A percentile compares a stretch with the other conserved stretches of the same genome.
These are phyloP conservation scores for Alternaria gaisen DNA, from an alignment of 2,329 filamentous ascomycete genomes.

Conservation along the genomic window DNA sequence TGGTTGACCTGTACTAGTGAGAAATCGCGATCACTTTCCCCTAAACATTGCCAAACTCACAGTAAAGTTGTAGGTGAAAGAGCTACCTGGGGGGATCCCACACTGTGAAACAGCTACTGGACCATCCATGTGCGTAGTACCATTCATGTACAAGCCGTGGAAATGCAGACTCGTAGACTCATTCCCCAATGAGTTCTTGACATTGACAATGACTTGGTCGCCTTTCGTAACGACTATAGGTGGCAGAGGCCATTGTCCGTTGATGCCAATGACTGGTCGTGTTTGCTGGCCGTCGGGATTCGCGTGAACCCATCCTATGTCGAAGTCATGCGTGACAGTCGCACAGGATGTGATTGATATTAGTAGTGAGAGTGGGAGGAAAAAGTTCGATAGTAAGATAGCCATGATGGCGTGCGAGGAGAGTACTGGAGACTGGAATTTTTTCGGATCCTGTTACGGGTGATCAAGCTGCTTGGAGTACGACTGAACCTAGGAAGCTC, in stretches of 20 bases:
- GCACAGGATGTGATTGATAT: conserved; percentile 29
- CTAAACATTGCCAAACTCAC: conserved; percentile 18
- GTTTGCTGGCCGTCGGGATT: conserved; percentile 63
- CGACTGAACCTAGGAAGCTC: neutral
- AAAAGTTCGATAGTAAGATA: conserved; percentile 55
- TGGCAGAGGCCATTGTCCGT: conserved; percentile 77
- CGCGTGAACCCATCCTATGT: conserved; percentile 63
- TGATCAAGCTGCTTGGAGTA: conserved; percentile 5
- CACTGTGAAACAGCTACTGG: conserved; percentile 69
- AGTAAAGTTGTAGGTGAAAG: conserved; percentile 68
- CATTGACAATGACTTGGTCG: conserved; percentile 73
- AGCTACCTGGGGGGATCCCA: conserved; percentile 67
- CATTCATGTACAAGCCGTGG: conserved; percentile 80
- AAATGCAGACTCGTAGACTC: conserved; percentile 74
- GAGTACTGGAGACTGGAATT: conserved; percentile 12
- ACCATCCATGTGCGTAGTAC: conserved; percentile 78
- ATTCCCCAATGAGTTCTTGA: conserved; percentile 73
- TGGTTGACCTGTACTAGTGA: conserved; percentile 61
- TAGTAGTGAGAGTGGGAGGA: conserved; percentile 48
- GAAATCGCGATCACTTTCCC: neutral
- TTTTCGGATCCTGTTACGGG: conserved; percentile 8
- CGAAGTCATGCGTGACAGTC: conserved; percentile 60
- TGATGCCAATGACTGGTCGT: conserved; percentile 72
- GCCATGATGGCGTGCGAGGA: conserved; percentile 49
- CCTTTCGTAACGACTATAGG: conserved; percentile 77